These are phyloP conservation scores for Calonectria hawksworthii DNA, from an alignment of 2,329 filamentous ascomycete species.

Conservation along the genomic window DNA sequence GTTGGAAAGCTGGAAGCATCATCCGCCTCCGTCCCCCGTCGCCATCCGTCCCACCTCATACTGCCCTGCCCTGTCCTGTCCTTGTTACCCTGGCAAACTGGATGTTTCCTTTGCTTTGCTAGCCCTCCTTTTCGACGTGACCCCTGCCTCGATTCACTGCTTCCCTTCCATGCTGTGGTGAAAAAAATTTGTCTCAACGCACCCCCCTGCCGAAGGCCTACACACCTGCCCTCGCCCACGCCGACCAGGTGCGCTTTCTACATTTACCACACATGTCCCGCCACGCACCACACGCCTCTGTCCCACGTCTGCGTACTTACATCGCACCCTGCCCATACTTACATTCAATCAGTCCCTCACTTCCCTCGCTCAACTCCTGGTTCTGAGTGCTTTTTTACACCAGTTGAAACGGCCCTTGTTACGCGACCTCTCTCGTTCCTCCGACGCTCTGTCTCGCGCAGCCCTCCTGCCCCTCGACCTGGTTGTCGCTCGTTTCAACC, in stretches of 20 bases:
- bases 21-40: slow-evolving; percentile 1
- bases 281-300: slow-evolving; percentile 42
- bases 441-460: slow-evolving; percentile 29
- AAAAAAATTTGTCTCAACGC: slow-evolving; percentile 44
- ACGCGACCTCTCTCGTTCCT: slow-evolving; percentile 27
- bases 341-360: slow-evolving; percentile 39
- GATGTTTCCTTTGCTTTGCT: slow-evolving; percentile 15
- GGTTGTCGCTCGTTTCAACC: slow-evolving; percentile 29
- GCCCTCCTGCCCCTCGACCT: slow-evolving; percentile 34
- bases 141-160: slow-evolving; percentile 34
- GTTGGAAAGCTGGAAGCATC: slow-evolving; percentile 11
- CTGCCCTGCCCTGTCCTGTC: slow-evolving; percentile 2
- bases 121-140: slow-evolving; percentile 9
- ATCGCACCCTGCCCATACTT: slow-evolving; percentile 35
- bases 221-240: slow-evolving; percentile 36
- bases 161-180: slow-evolving; percentile 39
- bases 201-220: slow-evolving; percentile 38
- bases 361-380: slow-evolving; percentile 23
- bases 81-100: slow-evolving; percentile 9
- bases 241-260: slow-evolving; percentile 39
- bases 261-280: slow-evolving; percentile 47
- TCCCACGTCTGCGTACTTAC: slow-evolving; percentile 42
- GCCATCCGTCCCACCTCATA: slow-evolving; percentile 11
- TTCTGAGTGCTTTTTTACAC: slow-evolving; percentile 26
- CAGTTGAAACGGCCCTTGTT: slow-evolving; percentile 29